Conservation (phyloP, 2,329 filamentous ascomycete genomes). For the Penicillium sp. region DNA sequence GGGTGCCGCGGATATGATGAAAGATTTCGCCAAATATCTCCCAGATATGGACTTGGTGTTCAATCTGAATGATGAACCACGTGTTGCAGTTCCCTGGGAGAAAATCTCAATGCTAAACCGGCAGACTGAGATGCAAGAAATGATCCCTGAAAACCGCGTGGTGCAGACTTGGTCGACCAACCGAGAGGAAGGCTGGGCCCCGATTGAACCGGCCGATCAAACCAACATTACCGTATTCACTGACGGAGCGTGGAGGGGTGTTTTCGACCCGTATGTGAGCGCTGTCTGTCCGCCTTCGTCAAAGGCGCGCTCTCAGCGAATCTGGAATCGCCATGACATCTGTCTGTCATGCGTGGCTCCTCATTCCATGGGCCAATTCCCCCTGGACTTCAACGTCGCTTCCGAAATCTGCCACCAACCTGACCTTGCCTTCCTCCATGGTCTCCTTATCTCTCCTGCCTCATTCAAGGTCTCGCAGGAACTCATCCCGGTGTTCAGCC, state of each 20-base stretch:
- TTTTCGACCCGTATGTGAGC: constrained; percentile 45
- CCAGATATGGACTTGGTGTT: constrained; percentile 64
- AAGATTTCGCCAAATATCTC: constrained; percentile 52
- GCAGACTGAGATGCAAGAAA: constrained; percentile 21
- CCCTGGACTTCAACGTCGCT: constrained; percentile 63
- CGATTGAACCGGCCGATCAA: constrained; percentile 35
- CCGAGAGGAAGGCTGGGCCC: constrained; percentile 38
- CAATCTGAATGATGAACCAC: constrained; percentile 60
- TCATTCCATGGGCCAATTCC: constrained; percentile 66
- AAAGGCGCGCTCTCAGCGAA: constrained; percentile 54
- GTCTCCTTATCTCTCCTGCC: constrained; percentile 66
- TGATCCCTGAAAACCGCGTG: constrained; percentile 21
- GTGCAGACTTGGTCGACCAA: constrained; percentile 36
- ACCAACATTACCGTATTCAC: constrained; percentile 38
- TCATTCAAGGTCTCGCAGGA: constrained; percentile 60
- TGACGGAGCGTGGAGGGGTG: constrained; percentile 40
- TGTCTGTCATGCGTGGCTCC: constrained; percentile 62
- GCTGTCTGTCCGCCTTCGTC: constrained; percentile 63
- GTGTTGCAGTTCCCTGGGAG: constrained; percentile 54
- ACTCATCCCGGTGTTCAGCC: constrained; percentile 71
- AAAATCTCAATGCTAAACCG: constrained; percentile 38
- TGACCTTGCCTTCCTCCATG: constrained; percentile 70
- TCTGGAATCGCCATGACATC: constrained; percentile 63
- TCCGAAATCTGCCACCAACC: constrained; percentile 73
- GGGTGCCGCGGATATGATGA: constrained; percentile 53